Evolutionary conservation across 148 eudicot species (phyloP).

Genomic region (Linanthus parryae): DNA sequence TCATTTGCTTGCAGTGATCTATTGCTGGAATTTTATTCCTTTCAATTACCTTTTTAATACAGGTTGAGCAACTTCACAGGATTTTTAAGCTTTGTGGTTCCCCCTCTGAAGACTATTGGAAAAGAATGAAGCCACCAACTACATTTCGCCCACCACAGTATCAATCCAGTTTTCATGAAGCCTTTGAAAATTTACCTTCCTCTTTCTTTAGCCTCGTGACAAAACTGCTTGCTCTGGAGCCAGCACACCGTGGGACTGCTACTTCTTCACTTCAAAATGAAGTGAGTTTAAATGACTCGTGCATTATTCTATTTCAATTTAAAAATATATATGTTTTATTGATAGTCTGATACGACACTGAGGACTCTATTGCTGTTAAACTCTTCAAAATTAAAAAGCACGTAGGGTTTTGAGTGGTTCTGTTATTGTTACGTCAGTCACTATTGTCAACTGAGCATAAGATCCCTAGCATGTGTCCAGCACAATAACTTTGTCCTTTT

Average conservation of each 20-base stretch:
- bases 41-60: neutral
- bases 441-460: too few relatives aligned
- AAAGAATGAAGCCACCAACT: slow-evolving; percentile 31
- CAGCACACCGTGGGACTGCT: slow-evolving; percentile 35
- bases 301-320: neutral
- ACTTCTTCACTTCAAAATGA: slow-evolving; percentile 34
- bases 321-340: too few relatives aligned
- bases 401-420: too few relatives aligned
- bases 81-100: slow-evolving; percentile 53
- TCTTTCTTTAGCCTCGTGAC: slow-evolving; percentile 29
- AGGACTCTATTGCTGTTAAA: too few relatives aligned
- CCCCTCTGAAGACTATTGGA: slow-evolving; percentile 45
- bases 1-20: neutral
- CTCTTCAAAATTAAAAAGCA: too few relatives aligned
- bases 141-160: slow-evolving; percentile 40
- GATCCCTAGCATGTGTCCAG: too few relatives aligned
- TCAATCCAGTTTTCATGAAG: slow-evolving; percentile 27
- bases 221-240: slow-evolving; percentile 33
- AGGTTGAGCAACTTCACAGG: slow-evolving; percentile 49
- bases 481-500: too few relatives aligned
- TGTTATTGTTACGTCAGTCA: too few relatives aligned
- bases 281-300: slow-evolving; percentile 19
- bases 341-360: too few relatives aligned
- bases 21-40: neutral
- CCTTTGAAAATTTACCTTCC: slow-evolving; percentile 23